phyloP scores from a whole-genome alignment of 2,329 filamentous ascomycete genomes.

The Lasiodiplodia gonubiensis region DNA sequence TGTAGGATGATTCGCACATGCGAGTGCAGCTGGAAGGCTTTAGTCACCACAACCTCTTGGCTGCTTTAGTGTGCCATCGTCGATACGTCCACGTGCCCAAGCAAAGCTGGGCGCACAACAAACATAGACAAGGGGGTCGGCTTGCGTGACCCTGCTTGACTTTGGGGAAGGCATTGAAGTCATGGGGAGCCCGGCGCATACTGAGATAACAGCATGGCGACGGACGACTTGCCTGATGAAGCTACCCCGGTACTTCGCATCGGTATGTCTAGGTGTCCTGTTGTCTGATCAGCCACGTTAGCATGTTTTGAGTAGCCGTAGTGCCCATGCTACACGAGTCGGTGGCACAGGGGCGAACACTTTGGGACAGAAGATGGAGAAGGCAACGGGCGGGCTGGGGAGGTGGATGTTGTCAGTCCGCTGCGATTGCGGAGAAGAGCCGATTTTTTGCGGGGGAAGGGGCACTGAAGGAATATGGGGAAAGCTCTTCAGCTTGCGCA shows the following conservation, averaged over 20 bases:
- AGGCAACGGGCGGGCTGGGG: not conserved
- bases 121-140: not conserved
- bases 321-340: constrained; percentile 11
- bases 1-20: not conserved
- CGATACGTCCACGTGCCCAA: constrained; percentile 2
- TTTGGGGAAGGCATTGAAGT: not conserved
- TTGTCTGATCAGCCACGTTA: constrained; percentile 20
- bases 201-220: not conserved
- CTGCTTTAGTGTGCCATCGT: not conserved
- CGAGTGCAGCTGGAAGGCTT: not conserved
- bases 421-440: constrained; percentile 19
- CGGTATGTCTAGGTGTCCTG: not conserved
- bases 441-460: constrained; percentile 18
- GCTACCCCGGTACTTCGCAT: constrained; percentile 16
- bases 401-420: constrained; percentile 1
- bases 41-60: constrained; percentile 10
- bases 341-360: not conserved
- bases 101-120: not conserved
- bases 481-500: constrained; percentile 7
- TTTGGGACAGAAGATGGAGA: not conserved
- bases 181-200: not conserved
- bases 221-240: constrained; percentile 11
- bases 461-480: constrained; percentile 10
- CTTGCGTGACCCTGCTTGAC: not conserved
- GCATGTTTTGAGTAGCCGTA: constrained; percentile 11